Conservation (phyloP, 2,329 filamentous ascomycete species). For the Talaromyces sp. region DNA sequence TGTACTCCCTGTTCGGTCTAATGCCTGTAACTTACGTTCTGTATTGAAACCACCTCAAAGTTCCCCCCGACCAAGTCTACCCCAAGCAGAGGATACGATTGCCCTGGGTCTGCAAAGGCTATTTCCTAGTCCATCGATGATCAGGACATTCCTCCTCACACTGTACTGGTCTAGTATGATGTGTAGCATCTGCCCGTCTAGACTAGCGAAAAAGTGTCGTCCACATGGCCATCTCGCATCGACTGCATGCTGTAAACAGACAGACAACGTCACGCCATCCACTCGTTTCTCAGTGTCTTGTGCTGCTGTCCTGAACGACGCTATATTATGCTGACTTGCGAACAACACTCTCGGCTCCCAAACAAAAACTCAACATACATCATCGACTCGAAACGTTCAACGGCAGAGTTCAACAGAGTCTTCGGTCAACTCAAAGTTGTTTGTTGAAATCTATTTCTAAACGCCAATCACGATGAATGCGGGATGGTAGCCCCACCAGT, state of each 20-base stretch:
- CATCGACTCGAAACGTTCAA: not conserved
- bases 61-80: not conserved
- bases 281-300: not conserved
- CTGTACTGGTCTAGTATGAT: not conserved
- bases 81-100: not conserved
- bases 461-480: not conserved
- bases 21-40: not conserved
- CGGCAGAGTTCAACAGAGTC: not conserved
- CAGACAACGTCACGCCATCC: not conserved
- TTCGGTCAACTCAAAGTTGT: not conserved
- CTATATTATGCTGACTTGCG: not conserved
- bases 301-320: not conserved
- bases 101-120: not conserved
- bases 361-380: not conserved
- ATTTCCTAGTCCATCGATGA: not conserved
- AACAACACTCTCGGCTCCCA: not conserved
- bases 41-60: not conserved
- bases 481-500: not conserved
- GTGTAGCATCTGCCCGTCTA: not conserved
- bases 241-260: not conserved
- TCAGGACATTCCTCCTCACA: not conserved
- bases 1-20: not conserved
- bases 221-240: conserved; percentile 1
- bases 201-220: not conserved
- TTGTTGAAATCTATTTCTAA: not conserved